Evolutionary conservation across 768 basidiomycete genomes (phyloP), one percentile per base, ranked within the genome.

Genomic region (Russula sp.): DNA sequence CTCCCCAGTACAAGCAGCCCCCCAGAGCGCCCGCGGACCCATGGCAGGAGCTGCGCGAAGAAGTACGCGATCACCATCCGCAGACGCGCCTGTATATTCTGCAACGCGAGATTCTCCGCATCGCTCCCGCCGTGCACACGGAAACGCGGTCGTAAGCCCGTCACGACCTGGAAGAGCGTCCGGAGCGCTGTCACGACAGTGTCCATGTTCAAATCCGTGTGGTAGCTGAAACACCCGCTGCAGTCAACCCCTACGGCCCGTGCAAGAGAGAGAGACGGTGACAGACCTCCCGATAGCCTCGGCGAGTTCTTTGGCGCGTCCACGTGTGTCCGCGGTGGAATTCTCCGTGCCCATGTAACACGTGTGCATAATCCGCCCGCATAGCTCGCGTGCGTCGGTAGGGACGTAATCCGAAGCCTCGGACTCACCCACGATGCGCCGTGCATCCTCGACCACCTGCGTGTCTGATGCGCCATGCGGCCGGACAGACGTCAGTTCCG

Each of bases 301-400:
- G 6, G 91, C 84, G 4, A 99, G 82, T 49, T 89, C 85, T 72
- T 91, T 95, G 1, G 97, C 97, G 39, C 97, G 80, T 64, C 80
- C 76, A 11, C 93, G 78, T 7, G 97, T 98, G 69, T 97, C 97
- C 0, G 73, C 73, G 63, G 88, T 92, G 7, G 96, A 98, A 73
- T 98, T 95, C 73, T 94, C 91, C 0, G 97, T 99, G 6, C 96
- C 96, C 97, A 99, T 98, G 75, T 96, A 99, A 74, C 94, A 97
- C 0, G 95, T 96, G 73, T 98, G 95, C 78, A 99, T 96, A 58
- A 98, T 87, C 31, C 93, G 81, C 57, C 78, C 80, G 32, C 85
- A 84, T 69, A 98, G 94, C 71, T 98, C 97, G 51, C 80, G 83
- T 0, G 95, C 85, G 73, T 99, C 94, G 0, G 83, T 80, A 1